Base-by-base conservation (phyloP, 306 rosid genomes). In the Psophocarpus tetragonolobus region DNA sequence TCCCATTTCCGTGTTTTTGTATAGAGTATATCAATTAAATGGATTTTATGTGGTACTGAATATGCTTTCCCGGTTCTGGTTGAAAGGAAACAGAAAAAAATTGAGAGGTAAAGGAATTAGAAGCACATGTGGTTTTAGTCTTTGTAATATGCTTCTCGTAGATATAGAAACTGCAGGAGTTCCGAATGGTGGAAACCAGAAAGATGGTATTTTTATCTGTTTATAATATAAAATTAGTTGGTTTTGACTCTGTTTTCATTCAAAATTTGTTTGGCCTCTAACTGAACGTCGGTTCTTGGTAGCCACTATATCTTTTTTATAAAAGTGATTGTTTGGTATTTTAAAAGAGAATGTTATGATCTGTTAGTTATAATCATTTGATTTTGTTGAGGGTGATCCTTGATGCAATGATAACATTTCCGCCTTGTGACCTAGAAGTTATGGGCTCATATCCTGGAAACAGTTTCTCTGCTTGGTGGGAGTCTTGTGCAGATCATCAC, bases 121-220 rank as follows among this genome's bases (percentile, higher is more conserved):
- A 48, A 79, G 6, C 60, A 23, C 41, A 10, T 3, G 0, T 5
- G 27, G 69, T 72, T 72, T 48, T 35, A 17, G 38, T 14, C 64
- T 62, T 63, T 26, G n/a, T 39, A 38, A 29, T 33, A 20, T 68
- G 54, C 68, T 73, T 57, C 18, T 12, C 39, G 54, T 77, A 65
- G 42, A 27, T 27, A 42, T 35, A 9, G 54, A 56, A 70, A 48
- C 18, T 33, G 75, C 53, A 76, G 69, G 73, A 61, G 76, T 72
- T 82, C 44, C 21, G 35, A 70, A 53, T 76, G 70, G 53, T 64
- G 29, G 66, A 82, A 67, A n/a, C n/a, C 24, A 15, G 64, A 69
- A 57, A 71, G 72, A 39, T 6, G 58, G 38, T 51, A 50, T 33
- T 36, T 9, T n/a, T 63, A 13, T 27, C 68, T 73, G 74, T 36